Conservation (phyloP, 257 asterid species). For the Echites panduratus region DNA sequence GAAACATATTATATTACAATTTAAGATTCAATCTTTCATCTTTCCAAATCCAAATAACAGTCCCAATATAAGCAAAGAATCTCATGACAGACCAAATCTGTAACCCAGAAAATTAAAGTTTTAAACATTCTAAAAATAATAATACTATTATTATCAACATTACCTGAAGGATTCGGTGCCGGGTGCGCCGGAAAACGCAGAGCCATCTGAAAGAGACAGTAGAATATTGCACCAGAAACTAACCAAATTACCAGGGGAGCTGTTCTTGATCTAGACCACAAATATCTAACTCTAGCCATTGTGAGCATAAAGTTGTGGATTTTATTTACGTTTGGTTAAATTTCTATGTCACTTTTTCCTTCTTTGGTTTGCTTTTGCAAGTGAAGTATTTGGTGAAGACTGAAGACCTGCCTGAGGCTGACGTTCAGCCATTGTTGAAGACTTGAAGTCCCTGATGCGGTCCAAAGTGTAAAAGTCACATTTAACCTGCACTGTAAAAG, state of each 20-base stretch:
- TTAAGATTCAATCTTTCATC: neutral
- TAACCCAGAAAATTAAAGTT: neutral
- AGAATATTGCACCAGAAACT: conserved; percentile 42
- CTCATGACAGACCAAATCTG: neutral
- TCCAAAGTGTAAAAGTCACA: neutral
- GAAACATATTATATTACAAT: neutral
- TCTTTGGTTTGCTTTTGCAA: neutral
- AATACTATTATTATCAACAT: neutral
- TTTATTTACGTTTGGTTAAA: neutral
- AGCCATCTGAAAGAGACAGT: conserved; percentile 47
- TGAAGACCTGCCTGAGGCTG: too few relatives aligned
- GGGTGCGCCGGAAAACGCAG: conserved; percentile 25
- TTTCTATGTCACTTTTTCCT: neutral
- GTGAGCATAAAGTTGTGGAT: neutral
- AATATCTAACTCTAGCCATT: conserved; percentile 33
- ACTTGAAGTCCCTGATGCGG: neutral
- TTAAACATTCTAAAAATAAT: neutral
- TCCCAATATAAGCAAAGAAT: neutral
- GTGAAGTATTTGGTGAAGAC: too few relatives aligned
- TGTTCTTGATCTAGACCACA: conserved; percentile 33
- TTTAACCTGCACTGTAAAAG: neutral
- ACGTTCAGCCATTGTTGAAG: neutral
- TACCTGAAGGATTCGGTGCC: conserved; percentile 26
- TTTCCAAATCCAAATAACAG: neutral
- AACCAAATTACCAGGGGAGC: conserved; percentile 49